Conservation (phyloP, 805 yeast species). For the Candida palmyrensis region DNA sequence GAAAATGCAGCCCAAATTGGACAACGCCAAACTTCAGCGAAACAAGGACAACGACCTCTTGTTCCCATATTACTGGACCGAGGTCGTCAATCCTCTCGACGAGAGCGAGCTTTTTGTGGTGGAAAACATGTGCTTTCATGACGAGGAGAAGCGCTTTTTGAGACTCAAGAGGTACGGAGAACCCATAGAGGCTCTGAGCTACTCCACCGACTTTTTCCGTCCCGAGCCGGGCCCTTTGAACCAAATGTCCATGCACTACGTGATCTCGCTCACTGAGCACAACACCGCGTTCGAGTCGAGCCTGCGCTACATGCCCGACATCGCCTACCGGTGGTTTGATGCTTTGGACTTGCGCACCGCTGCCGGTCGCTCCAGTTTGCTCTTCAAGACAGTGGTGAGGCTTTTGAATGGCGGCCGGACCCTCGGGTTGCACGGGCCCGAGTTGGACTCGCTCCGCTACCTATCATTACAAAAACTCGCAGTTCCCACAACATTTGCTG, state of each 20-base stretch:
- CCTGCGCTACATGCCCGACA: slow-evolving; percentile 26
- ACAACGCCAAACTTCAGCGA: slow-evolving; percentile 11
- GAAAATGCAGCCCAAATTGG: slow-evolving; percentile 18
- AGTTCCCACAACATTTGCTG: slow-evolving; percentile 19
- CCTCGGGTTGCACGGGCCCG: slow-evolving; percentile 8
- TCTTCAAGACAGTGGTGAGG: slow-evolving; percentile 21
- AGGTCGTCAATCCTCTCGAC: slow-evolving; percentile 25
- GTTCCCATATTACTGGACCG: slow-evolving; percentile 35
- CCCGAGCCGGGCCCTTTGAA: slow-evolving; percentile 19
- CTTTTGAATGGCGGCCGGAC: slow-evolving; percentile 11
- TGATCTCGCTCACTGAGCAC: slow-evolving; percentile 15
- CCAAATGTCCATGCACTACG: slow-evolving; percentile 27
- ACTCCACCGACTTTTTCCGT: slow-evolving; percentile 12
- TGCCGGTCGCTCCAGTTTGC: slow-evolving; percentile 17
- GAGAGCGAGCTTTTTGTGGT: slow-evolving; percentile 18
- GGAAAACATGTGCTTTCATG: slow-evolving; percentile 24
- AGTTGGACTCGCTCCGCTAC: slow-evolving; percentile 15
- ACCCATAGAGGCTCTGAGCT: slow-evolving; percentile 1
- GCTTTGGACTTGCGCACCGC: slow-evolving; percentile 24
- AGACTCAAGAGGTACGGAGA: slow-evolving; percentile 13
- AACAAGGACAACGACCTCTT: slow-evolving; percentile 28
- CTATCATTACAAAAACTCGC: slow-evolving; percentile 19
- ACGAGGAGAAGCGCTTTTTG: slow-evolving; percentile 20
- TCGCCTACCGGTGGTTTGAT: slow-evolving; percentile 24
- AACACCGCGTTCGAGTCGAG: slow-evolving; percentile 21